Base-by-base conservation (phyloP, 1,284 basidiomycete genomes). In the Sporisorium scitamineum region DNA sequence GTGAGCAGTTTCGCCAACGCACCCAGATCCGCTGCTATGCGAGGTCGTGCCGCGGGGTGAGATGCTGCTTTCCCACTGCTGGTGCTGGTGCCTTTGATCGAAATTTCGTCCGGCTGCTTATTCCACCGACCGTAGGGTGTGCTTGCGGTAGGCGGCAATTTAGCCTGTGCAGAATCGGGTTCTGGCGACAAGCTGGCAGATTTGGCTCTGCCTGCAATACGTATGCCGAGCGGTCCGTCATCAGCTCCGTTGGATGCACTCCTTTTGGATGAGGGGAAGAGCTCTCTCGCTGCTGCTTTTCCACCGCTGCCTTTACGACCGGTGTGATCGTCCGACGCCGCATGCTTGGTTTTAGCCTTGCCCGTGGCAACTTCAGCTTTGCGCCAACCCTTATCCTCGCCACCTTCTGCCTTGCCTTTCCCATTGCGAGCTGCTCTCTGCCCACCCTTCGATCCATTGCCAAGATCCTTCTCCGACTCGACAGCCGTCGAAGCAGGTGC, bases 121-220 rank as follows among this genome's bases (percentile, higher is more conserved):
- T 69, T 71, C 73, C 73, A 76, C 1, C 73, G 53, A 10, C 73
- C 73, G 22, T 76, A 76, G 2, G 73, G 73, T 8, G 68, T 76
- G 29, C 54, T 50, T 18, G 69, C 65, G 5, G 69, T 64, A 6
- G 71, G 58, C 1, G 61, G 27, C 8, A 48, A 39, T 10, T 42
- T 44, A 18, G 22, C 41, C 6, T 26, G 14, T 48, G 45, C 45
- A 7, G 26, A 29, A 5, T 54, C 52, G 26, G 63, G 51, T 14
- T 71, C 60, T 20, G 63, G 55, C 8, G 55, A 62, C 6, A 67
- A 37, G 26, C 31, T 37, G 5, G 55, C 71, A 2, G 29, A 48
- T 31, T 61, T 64, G 7, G 76, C 76, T 14, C 76, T 45, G 11
- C 72, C 76, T 2, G 72, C 68, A 3, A 78, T 78, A 1, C 75